These are phyloP conservation scores for Straminergon stramineum DNA, from an alignment of 225 moss, liverwort and hornwort species.

Conservation along the genomic window DNA sequence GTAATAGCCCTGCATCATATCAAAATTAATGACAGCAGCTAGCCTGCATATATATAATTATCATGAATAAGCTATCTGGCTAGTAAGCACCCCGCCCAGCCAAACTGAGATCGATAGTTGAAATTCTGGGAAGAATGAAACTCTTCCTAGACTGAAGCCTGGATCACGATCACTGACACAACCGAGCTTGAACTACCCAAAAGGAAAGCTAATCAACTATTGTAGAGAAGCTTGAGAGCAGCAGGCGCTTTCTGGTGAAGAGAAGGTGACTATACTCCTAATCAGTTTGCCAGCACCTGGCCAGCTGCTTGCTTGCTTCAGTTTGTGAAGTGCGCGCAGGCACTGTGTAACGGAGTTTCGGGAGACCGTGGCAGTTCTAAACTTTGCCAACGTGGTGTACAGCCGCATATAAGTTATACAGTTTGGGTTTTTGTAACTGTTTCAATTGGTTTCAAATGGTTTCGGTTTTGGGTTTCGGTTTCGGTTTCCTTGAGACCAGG, in stretches of 20 bases:
- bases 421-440: not conserved
- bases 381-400: not conserved
- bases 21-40: not conserved
- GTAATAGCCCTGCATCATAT: not conserved
- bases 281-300: not conserved
- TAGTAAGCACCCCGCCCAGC: not conserved
- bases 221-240: not conserved
- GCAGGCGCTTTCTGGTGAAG: not conserved
- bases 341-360: not conserved
- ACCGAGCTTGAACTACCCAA: not conserved
- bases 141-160: not conserved
- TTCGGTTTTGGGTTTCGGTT: not conserved
- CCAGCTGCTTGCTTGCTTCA: not conserved
- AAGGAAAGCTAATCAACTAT: not conserved
- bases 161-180: not conserved
- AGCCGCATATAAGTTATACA: not conserved
- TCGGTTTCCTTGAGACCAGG: not conserved
- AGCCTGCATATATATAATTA: not conserved
- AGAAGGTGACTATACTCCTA: not conserved
- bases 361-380: not conserved
- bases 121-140: not conserved
- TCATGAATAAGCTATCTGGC: not conserved
- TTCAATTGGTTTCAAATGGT: not conserved
- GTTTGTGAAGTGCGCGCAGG: not conserved
- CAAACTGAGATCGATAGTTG: not conserved